Conservation (phyloP, 2,329 filamentous ascomycete species). For the Colletotrichum sp. region DNA sequence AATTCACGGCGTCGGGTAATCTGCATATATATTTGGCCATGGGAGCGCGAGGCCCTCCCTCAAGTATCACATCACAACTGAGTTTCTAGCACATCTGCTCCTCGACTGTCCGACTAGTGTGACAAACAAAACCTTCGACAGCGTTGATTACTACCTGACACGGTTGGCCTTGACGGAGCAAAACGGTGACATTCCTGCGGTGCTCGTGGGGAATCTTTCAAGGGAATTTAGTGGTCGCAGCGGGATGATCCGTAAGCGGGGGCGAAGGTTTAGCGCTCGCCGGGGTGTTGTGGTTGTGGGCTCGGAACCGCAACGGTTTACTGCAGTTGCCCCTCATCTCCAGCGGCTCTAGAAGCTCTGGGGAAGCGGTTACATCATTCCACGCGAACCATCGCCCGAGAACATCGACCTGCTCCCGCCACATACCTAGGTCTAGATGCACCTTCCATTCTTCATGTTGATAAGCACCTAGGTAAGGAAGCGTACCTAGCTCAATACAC, state of each 20-base stretch:
- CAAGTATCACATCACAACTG: constrained; percentile 9
- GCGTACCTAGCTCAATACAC: background rate
- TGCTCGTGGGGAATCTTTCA: background rate
- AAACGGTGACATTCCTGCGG: background rate
- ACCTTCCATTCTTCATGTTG: background rate
- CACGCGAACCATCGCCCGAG: background rate
- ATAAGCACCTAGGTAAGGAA: background rate
- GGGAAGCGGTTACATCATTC: background rate
- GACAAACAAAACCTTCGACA: background rate
- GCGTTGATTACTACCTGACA: background rate
- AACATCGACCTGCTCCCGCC: background rate
- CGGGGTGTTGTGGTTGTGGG: background rate
- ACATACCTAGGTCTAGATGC: background rate
- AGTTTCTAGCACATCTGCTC: background rate
- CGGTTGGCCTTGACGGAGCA: background rate
- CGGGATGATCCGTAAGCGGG: constrained; percentile 12
- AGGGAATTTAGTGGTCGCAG: background rate
- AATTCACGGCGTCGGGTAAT: constrained; percentile 16
- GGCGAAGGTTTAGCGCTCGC: background rate
- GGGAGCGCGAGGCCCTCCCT: background rate
- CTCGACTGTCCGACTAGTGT: background rate
- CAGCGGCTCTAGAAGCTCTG: background rate
- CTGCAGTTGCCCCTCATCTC: background rate
- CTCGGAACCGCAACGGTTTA: background rate
- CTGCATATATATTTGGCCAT: background rate